Conservation (phyloP, 805 yeast genomes). For the Wickerhamiella qilinensis region DNA sequence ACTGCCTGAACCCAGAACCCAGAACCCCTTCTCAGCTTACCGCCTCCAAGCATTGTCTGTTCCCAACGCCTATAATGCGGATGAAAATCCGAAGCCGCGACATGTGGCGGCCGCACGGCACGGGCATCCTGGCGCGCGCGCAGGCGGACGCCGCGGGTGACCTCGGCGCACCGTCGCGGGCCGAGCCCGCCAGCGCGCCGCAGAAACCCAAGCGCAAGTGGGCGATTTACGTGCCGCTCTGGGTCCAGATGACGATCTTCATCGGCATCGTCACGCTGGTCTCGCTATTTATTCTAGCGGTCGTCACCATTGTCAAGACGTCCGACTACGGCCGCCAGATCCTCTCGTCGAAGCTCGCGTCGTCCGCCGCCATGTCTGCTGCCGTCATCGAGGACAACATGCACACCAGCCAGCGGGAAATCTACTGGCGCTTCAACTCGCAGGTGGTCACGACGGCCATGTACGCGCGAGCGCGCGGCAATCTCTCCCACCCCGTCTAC, state of each 20-base stretch:
- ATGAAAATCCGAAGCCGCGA: neutral
- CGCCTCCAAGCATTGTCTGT: no score
- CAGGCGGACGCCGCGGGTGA: neutral
- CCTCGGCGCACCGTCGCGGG: neutral
- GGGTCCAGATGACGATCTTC: conserved; percentile 12
- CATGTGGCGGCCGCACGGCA: neutral
- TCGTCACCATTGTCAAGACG: conserved; percentile 7
- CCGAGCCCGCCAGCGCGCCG: neutral
- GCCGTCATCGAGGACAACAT: conserved; percentile 7
- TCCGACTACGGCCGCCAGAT: conserved; percentile 8
- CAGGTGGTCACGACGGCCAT: conserved; percentile 5
- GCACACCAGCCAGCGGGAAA: neutral
- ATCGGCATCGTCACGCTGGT: conserved; percentile 8
- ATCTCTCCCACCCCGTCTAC: conserved; percentile 6
- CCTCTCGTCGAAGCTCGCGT: conserved; percentile 9
- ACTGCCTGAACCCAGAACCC: no score
- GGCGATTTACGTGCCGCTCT: conserved; percentile 8
- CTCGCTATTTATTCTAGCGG: conserved; percentile 8
- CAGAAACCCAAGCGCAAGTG: conserved; percentile 15
- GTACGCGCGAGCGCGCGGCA: conserved; percentile 5
- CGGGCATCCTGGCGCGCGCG: neutral
- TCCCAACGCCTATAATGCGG: no score
- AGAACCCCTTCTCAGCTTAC: no score
- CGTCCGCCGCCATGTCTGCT: conserved; percentile 11
- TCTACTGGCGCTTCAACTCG: conserved; percentile 1